Base-by-base conservation (phyloP, 768 basidiomycete species). In the Podaxis sp. region DNA sequence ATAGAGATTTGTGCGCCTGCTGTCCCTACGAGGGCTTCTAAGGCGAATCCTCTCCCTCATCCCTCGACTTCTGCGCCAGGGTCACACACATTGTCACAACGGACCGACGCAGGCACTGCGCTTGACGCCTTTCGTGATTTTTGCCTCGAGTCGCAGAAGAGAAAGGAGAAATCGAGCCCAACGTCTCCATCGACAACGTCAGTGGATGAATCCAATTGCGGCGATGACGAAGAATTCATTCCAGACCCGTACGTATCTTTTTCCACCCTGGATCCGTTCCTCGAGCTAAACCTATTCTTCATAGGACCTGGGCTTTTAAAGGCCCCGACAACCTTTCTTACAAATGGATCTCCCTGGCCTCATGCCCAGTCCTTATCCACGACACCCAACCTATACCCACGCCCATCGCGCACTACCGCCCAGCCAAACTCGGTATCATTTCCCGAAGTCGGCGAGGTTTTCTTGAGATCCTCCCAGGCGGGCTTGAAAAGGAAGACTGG, bases 301-400 rank as follows among this genome's bases (percentile, higher is more conserved):
- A 9, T 76, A 77, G 77, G 66, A 70, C 37, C 75, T 79, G 59
- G 67, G 61, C 3, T 71, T 75, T 5, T 70, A 76, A 16, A 74
- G 77, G 61, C 63, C 63, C 16, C 64, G 69, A 60, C 63, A 68
- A 32, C 76, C 77, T 62, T 73, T 68, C 55, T 76, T 77, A 77
- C 73, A 77, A 56, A 64, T 79, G 54, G 71, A 73, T 61, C 63
- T 75, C 16, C 72, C 70, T 74, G 65, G 14, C 78, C 74, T 14
- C 71, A 74, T 21, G 77, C 77, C 65, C 59, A 70, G 62, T 62
- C 21, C 65, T 78, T 7, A 61, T 73, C 3, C 57, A 74, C 23
- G 67, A 74, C 27, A 72, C 71, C 42, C 63, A 57, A 27, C 48
- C 66, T 55, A 35, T 54, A 46, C 56, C 66, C 14, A 69, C 66